Evolutionary conservation across 108 stramenopile species (phyloP).

Genomic region (Ochromonas danica): DNA sequence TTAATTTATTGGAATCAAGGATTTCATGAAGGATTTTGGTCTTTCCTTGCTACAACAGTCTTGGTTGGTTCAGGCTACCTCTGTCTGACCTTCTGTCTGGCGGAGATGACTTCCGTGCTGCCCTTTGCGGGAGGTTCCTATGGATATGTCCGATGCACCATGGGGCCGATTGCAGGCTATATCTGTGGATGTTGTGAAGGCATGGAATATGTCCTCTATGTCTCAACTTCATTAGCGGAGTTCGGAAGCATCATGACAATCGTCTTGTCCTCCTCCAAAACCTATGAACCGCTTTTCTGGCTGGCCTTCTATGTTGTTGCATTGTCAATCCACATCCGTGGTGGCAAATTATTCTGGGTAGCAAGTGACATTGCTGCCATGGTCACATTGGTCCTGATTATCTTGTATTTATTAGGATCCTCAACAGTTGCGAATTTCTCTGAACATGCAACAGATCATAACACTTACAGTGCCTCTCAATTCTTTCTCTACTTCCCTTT

Average conservation of each 20-base stretch:
- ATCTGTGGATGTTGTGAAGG: background rate
- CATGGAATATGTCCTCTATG: background rate
- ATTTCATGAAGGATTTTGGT: background rate
- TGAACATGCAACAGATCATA: background rate
- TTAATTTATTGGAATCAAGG: background rate
- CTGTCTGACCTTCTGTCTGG: background rate
- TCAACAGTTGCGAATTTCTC: background rate
- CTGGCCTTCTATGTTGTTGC: background rate
- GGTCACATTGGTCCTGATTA: background rate
- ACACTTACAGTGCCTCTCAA: background rate
- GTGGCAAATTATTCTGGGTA: background rate
- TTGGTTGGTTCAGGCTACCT: background rate
- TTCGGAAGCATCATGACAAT: background rate
- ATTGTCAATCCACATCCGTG: background rate
- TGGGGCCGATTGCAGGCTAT: conserved; percentile 2
- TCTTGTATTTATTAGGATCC: background rate
- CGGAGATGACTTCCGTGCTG: background rate
- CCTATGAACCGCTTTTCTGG: conserved; percentile 12
- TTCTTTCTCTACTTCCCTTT: background rate
- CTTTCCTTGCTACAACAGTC: background rate
- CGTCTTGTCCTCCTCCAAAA: background rate
- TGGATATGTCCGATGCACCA: conserved; percentile 1
- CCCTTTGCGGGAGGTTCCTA: conserved; percentile 1
- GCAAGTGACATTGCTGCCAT: background rate
- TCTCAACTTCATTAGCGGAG: background rate